Evolutionary conservation across 2,329 filamentous ascomycete genomes (phyloP).

Genomic region (Botrytis fabae): DNA sequence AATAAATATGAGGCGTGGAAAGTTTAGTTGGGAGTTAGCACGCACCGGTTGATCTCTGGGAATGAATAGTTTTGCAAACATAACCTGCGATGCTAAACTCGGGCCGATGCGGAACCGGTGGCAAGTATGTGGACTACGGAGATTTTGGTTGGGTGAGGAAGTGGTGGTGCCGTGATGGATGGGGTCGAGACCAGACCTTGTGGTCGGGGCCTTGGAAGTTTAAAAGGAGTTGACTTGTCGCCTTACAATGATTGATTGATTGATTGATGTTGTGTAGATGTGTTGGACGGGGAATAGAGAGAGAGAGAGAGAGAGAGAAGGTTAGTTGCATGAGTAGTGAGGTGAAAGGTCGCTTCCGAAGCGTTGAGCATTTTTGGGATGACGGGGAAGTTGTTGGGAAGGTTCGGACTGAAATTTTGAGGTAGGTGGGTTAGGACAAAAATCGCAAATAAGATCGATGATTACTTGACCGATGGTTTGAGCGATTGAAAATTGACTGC

Average conservation of each 20-base stretch:
- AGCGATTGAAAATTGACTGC: neutral
- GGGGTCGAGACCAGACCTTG: slow-evolving; percentile 13
- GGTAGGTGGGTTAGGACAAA: neutral
- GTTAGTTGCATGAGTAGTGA: neutral
- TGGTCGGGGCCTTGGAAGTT: slow-evolving; percentile 9
- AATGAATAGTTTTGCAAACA: neutral
- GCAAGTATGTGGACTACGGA: neutral
- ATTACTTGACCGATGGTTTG: neutral
- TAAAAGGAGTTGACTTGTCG: neutral
- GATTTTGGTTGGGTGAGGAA: slow-evolving; percentile 9
- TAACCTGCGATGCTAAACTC: neutral
- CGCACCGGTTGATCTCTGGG: neutral
- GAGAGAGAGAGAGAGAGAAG: neutral
- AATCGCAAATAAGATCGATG: slow-evolving; percentile 8
- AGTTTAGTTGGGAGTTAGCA: neutral
- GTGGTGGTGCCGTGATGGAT: slow-evolving; percentile 14
- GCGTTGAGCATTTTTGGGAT: slow-evolving; percentile 12
- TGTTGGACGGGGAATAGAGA: neutral
- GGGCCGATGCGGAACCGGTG: slow-evolving; percentile 16
- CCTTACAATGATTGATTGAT: neutral
- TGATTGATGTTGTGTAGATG: neutral
- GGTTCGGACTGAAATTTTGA: neutral
- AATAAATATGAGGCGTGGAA: neutral
- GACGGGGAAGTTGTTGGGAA: slow-evolving; percentile 16
- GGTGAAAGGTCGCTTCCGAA: slow-evolving; percentile 8